Evolutionary conservation across 1,284 basidiomycete genomes (phyloP).

Genomic region (Cystodermella granulosa): DNA sequence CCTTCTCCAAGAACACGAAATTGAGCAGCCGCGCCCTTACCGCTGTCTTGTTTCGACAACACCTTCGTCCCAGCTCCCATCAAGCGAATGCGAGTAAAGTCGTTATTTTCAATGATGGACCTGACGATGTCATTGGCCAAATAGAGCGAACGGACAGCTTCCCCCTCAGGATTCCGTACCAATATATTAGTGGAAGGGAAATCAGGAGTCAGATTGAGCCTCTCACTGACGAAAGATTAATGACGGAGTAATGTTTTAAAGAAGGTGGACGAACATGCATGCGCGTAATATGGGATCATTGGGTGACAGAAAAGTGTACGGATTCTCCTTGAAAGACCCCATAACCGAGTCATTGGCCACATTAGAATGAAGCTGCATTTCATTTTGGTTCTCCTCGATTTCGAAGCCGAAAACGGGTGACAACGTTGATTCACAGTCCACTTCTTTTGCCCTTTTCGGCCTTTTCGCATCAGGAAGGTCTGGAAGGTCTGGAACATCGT

Average conservation of each 20-base stretch:
- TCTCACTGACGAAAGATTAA: constrained; percentile 46
- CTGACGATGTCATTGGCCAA: constrained; percentile 84
- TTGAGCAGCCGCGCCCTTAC: constrained; percentile 52
- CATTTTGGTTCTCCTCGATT: constrained; percentile 6
- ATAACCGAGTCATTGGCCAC: background rate
- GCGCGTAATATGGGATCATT: constrained; percentile 66
- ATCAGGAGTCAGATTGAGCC: constrained; percentile 65
- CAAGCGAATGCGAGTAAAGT: constrained; percentile 80
- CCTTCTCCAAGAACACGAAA: constrained; percentile 85
- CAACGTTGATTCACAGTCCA: background rate
- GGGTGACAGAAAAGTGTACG: constrained; percentile 75
- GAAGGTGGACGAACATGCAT: constrained; percentile 55
- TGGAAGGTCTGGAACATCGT: constrained; percentile 10
- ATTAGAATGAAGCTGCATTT: background rate
- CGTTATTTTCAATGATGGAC: constrained; percentile 74
- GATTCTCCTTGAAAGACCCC: constrained; percentile 83
- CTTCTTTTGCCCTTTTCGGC: too few relatives aligned
- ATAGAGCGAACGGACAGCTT: constrained; percentile 80
- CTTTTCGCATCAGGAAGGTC: too few relatives aligned
- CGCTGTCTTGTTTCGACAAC: constrained; percentile 64
- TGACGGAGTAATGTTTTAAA: constrained; percentile 3
- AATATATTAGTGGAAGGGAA: constrained; percentile 79
- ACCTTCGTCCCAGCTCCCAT: constrained; percentile 90
- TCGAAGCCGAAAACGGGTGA: background rate
- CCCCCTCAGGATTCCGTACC: constrained; percentile 82